Base-by-base conservation (phyloP, 805 yeast genomes). In the Candida incommunis region DNA sequence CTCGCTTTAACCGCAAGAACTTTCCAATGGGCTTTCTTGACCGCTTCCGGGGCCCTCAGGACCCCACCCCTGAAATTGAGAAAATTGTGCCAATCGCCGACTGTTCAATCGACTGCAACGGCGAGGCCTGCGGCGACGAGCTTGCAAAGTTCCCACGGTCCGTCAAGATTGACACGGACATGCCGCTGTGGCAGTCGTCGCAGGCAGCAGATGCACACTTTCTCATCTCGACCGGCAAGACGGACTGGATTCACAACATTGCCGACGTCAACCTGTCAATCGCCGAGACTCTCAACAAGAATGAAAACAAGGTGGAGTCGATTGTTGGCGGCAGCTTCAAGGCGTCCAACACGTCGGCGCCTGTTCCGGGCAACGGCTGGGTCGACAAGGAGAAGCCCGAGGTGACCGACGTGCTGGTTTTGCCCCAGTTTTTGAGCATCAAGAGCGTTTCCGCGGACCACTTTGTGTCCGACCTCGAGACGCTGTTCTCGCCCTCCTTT, bases 191-290 rank as follows among this genome's bases (percentile, higher is more conserved):
- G 75, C 79, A 81, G 47, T 70, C 88, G 3, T 78, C 94, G 0
- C 72, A 71, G 50, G 78, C 82, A 1, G 77, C 76, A 40, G 80
- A 78, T 2, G 57, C 81, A 22, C 96, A 88, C 52, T 65, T 86
- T 21, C 63, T 90, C 26, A 78, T 88, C 0, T 82, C 95, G 2
- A 87, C 96, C 0, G 94, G 92, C 9, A 78, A 78, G 52, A 58
- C 74, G 0, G 94, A 90, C 61, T 90, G 98, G 98, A 66, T 64
- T 15, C 90, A 76, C 49, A 82, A 82, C 55, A 84, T 95, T 2
- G 67, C 71, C 5, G 66, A 69, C 7, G 74, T 70, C 24, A 44
- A 56, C 22, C 62, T 66, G 2, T 66, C 78, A 0, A 65, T 81
- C 29, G 72, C 77, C 31, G 51, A 68, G 29, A 65, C 61, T 9